phyloP scores from a whole-genome alignment of 1,139 yeast genomes.

The Geotrichum bryndzae region DNA sequence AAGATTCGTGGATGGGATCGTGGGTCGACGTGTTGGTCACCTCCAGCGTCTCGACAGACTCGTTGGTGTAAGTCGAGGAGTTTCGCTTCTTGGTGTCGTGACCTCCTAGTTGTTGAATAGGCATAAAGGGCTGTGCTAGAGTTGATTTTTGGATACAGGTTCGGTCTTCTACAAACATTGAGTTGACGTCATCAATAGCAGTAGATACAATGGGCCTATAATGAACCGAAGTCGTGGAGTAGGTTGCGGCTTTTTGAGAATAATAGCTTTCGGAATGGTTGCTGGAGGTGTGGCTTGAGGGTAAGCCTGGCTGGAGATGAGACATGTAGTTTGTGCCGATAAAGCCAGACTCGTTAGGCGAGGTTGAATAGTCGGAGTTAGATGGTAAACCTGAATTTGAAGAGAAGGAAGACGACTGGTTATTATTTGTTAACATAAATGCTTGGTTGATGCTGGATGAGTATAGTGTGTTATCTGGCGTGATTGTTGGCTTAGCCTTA shows the following conservation, averaged over 20 bases:
- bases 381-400: background rate
- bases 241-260: background rate
- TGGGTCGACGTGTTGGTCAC: background rate
- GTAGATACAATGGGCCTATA: background rate
- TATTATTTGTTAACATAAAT: background rate
- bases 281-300: background rate
- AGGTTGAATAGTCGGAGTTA: background rate
- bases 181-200: background rate
- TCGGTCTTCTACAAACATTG: background rate
- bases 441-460: background rate
- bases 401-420: background rate
- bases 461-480: constrained; percentile 4
- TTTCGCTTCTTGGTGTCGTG: constrained; percentile 1
- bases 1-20: constrained; percentile 10
- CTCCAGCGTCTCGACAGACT: constrained; percentile 2
- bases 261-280: background rate
- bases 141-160: background rate
- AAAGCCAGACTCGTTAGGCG: constrained; percentile 7
- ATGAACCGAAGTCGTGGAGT: constrained; percentile 7
- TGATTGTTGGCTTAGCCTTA: background rate
- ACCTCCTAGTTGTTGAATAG: background rate
- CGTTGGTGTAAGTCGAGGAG: constrained; percentile 9
- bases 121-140: background rate
- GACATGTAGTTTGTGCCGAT: background rate
- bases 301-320: background rate